phyloP scores from a whole-genome alignment of 208 protist genomes.

The Strigomonas culicis region DNA sequence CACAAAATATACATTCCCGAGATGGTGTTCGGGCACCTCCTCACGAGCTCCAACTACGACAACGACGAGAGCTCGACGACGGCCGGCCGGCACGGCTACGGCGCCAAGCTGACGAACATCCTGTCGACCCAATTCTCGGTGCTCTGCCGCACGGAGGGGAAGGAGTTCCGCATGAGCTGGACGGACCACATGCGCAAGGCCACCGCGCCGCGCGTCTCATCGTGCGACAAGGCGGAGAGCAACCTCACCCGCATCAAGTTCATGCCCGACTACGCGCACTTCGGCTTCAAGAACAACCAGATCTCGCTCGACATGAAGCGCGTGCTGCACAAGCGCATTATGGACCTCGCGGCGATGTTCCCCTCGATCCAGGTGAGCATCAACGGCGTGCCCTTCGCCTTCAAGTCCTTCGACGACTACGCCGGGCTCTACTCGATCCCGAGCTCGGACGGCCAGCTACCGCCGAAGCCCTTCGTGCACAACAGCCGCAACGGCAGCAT shows the following conservation, averaged over 20 bases:
- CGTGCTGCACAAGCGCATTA: conserved; percentile 88
- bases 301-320: conserved; percentile 85
- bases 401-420: conserved; percentile 97
- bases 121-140: conserved; percentile 98
- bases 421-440: conserved; percentile 74
- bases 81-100: conserved; percentile 97
- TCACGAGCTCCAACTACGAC: conserved; percentile 97
- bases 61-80: conserved; percentile 90
- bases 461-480: conserved; percentile 75
- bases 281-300: conserved; percentile 60
- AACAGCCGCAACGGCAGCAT: conserved; percentile 61
- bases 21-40: conserved; percentile 97
- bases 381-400: conserved; percentile 93
- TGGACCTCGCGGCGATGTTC: conserved; percentile 93
- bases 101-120: conserved; percentile 99
- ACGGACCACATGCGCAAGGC: conserved; percentile 96
- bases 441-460: conserved; percentile 29
- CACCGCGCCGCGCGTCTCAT: conserved; percentile 86
- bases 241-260: conserved; percentile 88
- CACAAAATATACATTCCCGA: conserved; percentile 96
- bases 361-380: conserved; percentile 91
- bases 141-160: conserved; percentile 80
- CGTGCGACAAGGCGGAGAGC: conserved; percentile 55
- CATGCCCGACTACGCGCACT: conserved; percentile 86
- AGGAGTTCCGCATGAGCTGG: conserved; percentile 95